These are phyloP conservation scores for Echinochloa phyllopogon DNA, from an alignment of 176 grass and related monocot genomes.

Conservation along the genomic window DNA sequence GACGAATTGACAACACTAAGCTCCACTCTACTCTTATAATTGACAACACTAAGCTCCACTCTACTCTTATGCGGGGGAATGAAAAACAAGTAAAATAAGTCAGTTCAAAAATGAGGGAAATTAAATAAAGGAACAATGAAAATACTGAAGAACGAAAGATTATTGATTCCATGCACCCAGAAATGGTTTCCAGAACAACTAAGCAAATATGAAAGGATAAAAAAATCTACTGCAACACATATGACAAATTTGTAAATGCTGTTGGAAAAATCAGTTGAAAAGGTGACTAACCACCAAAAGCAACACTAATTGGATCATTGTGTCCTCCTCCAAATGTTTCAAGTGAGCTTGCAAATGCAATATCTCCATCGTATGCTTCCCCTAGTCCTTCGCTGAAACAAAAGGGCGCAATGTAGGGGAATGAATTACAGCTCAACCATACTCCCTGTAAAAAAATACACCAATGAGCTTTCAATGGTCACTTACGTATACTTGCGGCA, in stretches of 20 bases:
- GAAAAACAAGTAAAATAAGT: slow-evolving; percentile 1
- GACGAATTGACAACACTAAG: slow-evolving; percentile 24
- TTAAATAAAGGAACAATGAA: slow-evolving; percentile 9
- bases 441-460: slow-evolving; percentile 32
- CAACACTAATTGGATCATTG: slow-evolving; percentile 96
- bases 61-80: slow-evolving; percentile 5
- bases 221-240: slow-evolving; percentile 20
- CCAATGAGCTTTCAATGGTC: slow-evolving; percentile 20
- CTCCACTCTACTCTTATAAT: slow-evolving; percentile 12
- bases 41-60: not conserved
- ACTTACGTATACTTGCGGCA: slow-evolving; percentile 99
- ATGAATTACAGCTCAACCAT: slow-evolving; percentile 24
- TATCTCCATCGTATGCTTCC: slow-evolving; percentile 92
- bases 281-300: slow-evolving; percentile 85
- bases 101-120: not conserved
- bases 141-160: not conserved
- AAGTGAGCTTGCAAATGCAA: slow-evolving; percentile 95
- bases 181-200: slow-evolving; percentile 34
- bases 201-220: slow-evolving; percentile 1
- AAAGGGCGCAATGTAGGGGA: not conserved
- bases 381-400: slow-evolving; percentile 86
- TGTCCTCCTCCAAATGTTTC: slow-evolving; percentile 97
- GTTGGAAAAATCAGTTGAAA: slow-evolving; percentile 7
- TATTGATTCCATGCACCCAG: slow-evolving; percentile 11
- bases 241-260: slow-evolving; percentile 14